Base-by-base conservation (phyloP, 2,329 filamentous ascomycete species). In the Chrysoporthe austroafricana region DNA sequence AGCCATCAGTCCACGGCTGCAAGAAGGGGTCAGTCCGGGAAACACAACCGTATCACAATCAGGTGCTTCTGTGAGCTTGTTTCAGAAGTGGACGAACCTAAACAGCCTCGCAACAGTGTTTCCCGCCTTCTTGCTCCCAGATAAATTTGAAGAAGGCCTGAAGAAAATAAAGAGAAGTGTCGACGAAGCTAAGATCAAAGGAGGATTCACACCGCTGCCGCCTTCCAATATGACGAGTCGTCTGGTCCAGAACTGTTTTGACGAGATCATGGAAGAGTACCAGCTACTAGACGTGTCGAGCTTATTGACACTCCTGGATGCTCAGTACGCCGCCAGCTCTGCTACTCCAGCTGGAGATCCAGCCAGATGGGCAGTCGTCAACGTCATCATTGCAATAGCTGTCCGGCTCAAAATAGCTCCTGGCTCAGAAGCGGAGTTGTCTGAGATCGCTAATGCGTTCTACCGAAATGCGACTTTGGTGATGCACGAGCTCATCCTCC, bases 391-490 rank as follows among this genome's bases (percentile, higher is more conserved):
- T 5, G 72, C 72, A 8, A 32, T 70, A 4, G 66, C 66, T 0
- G 34, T 69, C n/a, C 67, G 67, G 36, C 70, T 50, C 21, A 73
- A 73, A 57, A 70, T 59, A 26, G 71, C 67, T 4, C 59, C 64
- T 16, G 71, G 69, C 21, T 66, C 69, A 4, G 71, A 73, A 44
- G 39, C 14, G 2, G 34, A 66, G 2, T 21, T 73, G 4, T 65
- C 59, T 13, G 46, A 46, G n/a, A 62, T 72, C n/a, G 46, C 44
- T 7, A 32, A 68, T 34, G 62, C 65, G 18, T 68, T 68, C 42
- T 73, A 72, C 46, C 43, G 32, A 44, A 73, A 73, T 67, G 70
- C 72, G 2, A 62, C 59, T 4, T 21, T 56, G 18, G 71, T 73
- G 11, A 57, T 71, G 9, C 68, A 60, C 16, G 62, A 67, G 42